Conservation (phyloP, 73 alveolate species). For the Effrenium voratum region DNA sequence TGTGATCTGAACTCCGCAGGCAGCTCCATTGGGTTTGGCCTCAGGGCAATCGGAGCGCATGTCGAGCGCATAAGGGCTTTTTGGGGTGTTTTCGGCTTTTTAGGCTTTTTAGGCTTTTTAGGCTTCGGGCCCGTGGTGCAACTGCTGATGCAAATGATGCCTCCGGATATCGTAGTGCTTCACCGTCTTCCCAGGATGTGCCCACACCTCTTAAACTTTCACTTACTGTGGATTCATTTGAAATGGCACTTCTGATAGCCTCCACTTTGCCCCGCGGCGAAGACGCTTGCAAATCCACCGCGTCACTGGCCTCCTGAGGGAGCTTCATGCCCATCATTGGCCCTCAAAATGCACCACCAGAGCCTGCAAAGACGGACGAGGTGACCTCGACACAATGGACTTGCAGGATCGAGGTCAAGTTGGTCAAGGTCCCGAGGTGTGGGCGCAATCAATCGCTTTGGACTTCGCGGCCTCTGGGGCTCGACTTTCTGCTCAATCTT, state of each 20-base stretch:
- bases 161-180: constrained; percentile 3
- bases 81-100: not conserved
- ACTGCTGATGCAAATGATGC: constrained; percentile 17
- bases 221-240: not conserved
- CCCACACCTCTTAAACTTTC: not conserved
- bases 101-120: not conserved
- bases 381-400: no score
- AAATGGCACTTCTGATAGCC: not conserved
- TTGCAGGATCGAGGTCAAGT: no score
- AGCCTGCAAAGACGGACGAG: not conserved
- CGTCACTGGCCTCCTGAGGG: not conserved
- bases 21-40: constrained; percentile 81
- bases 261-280: not conserved
- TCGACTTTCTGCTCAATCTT: not conserved
- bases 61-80: not conserved
- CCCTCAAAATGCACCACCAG: not conserved
- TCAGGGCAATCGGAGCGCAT: not conserved
- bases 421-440: not conserved
- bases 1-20: constrained; percentile 3
- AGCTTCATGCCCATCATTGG: not conserved
- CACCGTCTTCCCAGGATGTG: not conserved
- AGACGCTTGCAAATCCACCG: not conserved
- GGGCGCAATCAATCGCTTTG: constrained; percentile 49
- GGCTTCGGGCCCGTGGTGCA: constrained; percentile 5
- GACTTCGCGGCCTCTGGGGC: not conserved